Evolutionary conservation across 352 stramenopile genomes (phyloP), one percentile per base, ranked within the genome.

Genomic region (Paralagenidium karlingii): DNA sequence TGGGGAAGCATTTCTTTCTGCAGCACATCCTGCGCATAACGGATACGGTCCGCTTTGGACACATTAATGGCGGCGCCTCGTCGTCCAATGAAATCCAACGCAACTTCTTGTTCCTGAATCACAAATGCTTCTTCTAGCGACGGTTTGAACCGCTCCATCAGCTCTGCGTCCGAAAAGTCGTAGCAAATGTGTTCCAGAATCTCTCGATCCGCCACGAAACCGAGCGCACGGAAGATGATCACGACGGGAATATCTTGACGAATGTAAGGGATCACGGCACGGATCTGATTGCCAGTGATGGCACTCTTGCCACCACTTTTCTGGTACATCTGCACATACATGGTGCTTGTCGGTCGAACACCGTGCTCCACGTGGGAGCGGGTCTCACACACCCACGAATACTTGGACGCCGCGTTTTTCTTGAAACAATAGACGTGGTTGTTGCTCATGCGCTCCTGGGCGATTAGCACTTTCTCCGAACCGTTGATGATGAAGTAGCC

Each of bases 361-460:
- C 79, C 82, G 48, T 97, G 92, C 56, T 98, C 94, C 9, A 99
- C 88, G 61, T 98, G 94, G 25, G 81, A 97, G 18, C 94, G 73
- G 5, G 91, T 98, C 60, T 99, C 94, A 55, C 96, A 98, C 8
- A 98, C 90, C 82, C 83, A 96, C 21, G 62, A 87, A 63, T 93
- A 94, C 63, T 99, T 99, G 60, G 76, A 94, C 13, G 94, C 90
- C 38, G 93, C 87, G 45, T 96, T 97, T 81, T 99, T 99, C 46
- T 94, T 73, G 65, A 99, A 99, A 26, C 94, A 97, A 68, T 99
- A 99, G 12, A 99, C 96, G 67, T 98, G 94, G 82, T 99, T 99
- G 66, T 99, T 99, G 39, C 82, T 97, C 79, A 99, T 97, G 26
- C 96, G 83, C 56, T 99, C 97, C 57, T 99, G 96, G 0, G 96